phyloP scores from a whole-genome alignment of 192 early-diverging fungal genomes.

The Entomortierella parvispora region DNA sequence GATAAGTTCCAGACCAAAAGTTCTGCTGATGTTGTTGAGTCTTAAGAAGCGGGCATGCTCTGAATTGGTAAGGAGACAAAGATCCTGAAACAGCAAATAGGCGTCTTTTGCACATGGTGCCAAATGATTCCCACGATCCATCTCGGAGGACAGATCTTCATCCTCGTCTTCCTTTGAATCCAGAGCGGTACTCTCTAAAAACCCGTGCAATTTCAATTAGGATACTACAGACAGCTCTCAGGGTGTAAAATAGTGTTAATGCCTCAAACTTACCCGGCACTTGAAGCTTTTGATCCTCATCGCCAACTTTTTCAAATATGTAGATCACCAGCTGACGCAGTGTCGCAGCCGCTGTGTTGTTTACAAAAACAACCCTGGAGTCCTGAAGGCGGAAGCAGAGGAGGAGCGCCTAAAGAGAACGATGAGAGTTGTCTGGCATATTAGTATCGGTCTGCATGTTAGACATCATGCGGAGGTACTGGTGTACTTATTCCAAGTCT shows the following conservation, averaged over 20 bases:
- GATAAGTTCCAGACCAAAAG: constrained; percentile 91
- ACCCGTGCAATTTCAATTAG: not conserved
- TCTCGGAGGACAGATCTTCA: not conserved
- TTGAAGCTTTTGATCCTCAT: constrained; percentile 62
- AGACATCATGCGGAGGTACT: too few relatives aligned
- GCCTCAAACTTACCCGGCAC: constrained; percentile 30
- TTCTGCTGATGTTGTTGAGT: constrained; percentile 65
- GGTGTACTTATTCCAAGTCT: not conserved
- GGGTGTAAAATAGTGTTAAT: too few relatives aligned
- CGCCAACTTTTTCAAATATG: constrained; percentile 84
- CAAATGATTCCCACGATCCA: constrained; percentile 46
- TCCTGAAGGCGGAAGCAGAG: constrained; percentile 89
- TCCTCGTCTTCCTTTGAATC: not conserved
- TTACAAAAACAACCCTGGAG: constrained; percentile 81
- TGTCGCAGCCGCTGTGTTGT: constrained; percentile 89
- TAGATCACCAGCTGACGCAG: constrained; percentile 85
- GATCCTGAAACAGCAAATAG: constrained; percentile 89
- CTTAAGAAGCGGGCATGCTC: constrained; percentile 72
- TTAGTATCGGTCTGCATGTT: not conserved
- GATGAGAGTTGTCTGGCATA: not conserved
- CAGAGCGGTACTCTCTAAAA: not conserved
- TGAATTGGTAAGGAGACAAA: constrained; percentile 81
- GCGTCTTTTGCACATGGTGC: constrained; percentile 82
- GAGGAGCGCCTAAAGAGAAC: constrained; percentile 67
- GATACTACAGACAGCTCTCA: too few relatives aligned